Evolutionary conservation across 2,329 filamentous ascomycete genomes (phyloP), one percentile per base, ranked within the genome.

Genomic region (Colletotrichum simmondsii): DNA sequence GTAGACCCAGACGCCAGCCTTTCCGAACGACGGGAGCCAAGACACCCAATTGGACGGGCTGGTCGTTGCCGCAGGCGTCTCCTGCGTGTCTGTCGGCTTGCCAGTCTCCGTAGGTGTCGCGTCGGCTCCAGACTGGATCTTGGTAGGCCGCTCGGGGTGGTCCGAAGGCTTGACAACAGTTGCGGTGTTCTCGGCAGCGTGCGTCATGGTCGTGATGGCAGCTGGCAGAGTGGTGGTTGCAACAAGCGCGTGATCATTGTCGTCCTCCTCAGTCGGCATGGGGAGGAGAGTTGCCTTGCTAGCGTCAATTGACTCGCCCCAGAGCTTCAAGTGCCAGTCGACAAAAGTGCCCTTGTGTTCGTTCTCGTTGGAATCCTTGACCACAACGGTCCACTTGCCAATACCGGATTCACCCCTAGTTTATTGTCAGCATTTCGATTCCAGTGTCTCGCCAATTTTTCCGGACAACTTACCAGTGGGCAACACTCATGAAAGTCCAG

Each of bases 401-500:
- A 95, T 83, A 72, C 95, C 95, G 56, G 89, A 88, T 83, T 99
- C 97, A 61, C 97, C 97, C 95, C 93, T 95, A 66, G 12, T 54
- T 14, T 3, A 1, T 19, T 28, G 46, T 75, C 42, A 75, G 74
- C 52, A 30, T 37, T 7, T 4, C 5, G 22, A 3, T 54, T 16
- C 24, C 3, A 32, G 3, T 22, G 14, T 22, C 22, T 12, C 16
- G 5, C 28, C n/a, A 11, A 2, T 5, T 19, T 19, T n/a, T n/a
- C 5, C 11, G 10, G 8, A 4, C 35, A 12, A 73, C 92, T 83
- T 88, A 95, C 94, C 95, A 99, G 81, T 99, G 97, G 75, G 92
- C 95, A 49, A 99, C 97, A 74, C 93, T 97, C 97, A 99, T 99
- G 79, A 99, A 99, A 0, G 96, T 98, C 97, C 97, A 99, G 83